Percentiles rank a stretch among this genome's conserved stretches.
These are phyloP conservation scores for Candida arabinofermentans DNA, from an alignment of 805 yeast genomes.

Conservation along the genomic window DNA sequence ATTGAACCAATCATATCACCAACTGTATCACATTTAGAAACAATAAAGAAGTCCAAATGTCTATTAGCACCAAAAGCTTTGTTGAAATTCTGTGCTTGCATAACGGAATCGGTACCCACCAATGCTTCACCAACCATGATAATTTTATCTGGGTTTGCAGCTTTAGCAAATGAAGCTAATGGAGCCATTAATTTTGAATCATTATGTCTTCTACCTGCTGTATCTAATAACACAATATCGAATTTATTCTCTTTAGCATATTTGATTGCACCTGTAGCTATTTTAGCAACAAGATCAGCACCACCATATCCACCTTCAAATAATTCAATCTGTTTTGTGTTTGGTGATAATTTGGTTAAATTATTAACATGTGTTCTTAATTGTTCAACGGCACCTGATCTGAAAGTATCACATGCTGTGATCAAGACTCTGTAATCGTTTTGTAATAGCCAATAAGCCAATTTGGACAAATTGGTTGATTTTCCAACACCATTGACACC, in stretches of 20 bases:
- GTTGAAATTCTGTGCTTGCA: conserved; percentile 91
- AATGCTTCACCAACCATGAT: conserved; percentile 99
- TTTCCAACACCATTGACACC: conserved; percentile 99
- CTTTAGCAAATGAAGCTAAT: conserved; percentile 87
- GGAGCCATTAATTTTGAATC: conserved; percentile 96
- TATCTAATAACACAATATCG: conserved; percentile 89
- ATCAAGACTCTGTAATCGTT: conserved; percentile 81
- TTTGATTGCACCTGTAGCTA: conserved; percentile 87
- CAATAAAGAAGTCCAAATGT: conserved; percentile 81
- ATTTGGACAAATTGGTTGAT: conserved; percentile 89
- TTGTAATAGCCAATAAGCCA: conserved; percentile 93
- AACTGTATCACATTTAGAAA: conserved; percentile 94
- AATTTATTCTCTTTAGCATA: conserved; percentile 65
- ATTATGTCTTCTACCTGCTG: conserved; percentile 96
- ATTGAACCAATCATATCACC: conserved; percentile 95
- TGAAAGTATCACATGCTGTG: conserved; percentile 96
- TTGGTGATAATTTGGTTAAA: conserved; percentile 60
- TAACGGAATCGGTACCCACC: conserved; percentile 95
- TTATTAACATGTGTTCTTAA: conserved; percentile 89
- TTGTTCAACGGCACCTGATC: conserved; percentile 99
- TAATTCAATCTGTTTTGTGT: conserved; percentile 53
- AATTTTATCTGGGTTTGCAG: conserved; percentile 92
- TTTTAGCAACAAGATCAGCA: conserved; percentile 87
- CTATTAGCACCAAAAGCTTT: conserved; percentile 86
- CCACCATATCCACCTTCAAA: conserved; percentile 97